Evolutionary conservation across 1,284 basidiomycete species (phyloP), one percentile per base, ranked within the genome.

Genomic region (Leccinum subatratum): DNA sequence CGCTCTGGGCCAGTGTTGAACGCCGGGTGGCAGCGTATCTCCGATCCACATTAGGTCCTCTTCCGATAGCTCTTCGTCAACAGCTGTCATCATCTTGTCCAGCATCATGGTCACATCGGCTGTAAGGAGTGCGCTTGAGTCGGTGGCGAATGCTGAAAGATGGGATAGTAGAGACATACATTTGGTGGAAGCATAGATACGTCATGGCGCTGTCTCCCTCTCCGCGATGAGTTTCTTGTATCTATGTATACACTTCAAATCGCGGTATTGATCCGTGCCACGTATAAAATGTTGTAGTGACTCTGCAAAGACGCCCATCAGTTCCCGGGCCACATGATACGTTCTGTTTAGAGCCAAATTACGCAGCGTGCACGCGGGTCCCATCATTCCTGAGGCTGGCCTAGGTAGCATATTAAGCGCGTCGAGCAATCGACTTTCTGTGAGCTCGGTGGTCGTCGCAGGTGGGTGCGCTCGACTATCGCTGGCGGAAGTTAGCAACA

Each of bases 61-160:
- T 2, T 57, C 54, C 6, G 59, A 68, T 2, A 72, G 22, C 22
- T 72, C 72, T 28, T 62, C 71, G 8, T 74, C 75, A 28, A 74
- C 34, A 0, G 68, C 62, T 22, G 64, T 67, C 61, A 74, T 69
- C 71, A 77, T 65, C 54, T 75, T 75, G 37, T 74, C 72, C 1
- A 77, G 56, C 67, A 68, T 69, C 6, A 59, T 37, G 14, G 65
- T 45, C 32, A 74, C 68, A 18, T 74, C 70, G 1, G 51, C 75
- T 74, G 25, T 30, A 25, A 25, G 8, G 18, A 45, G 45, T 20
- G 18, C 20, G n/a, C 45, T n/a, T 48, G 45, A 20, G 45, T 48
- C 45, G n/a, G n/a, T n/a, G 45, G 11, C 45, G 18, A 18, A 39
- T 14, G 56, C 4, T 2, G 16, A 58, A 30, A 58, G 54, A 57